Evolutionary conservation across 805 yeast genomes (phyloP), one percentile per base, ranked within the genome.

Genomic region (Ogataea haglerorum): DNA sequence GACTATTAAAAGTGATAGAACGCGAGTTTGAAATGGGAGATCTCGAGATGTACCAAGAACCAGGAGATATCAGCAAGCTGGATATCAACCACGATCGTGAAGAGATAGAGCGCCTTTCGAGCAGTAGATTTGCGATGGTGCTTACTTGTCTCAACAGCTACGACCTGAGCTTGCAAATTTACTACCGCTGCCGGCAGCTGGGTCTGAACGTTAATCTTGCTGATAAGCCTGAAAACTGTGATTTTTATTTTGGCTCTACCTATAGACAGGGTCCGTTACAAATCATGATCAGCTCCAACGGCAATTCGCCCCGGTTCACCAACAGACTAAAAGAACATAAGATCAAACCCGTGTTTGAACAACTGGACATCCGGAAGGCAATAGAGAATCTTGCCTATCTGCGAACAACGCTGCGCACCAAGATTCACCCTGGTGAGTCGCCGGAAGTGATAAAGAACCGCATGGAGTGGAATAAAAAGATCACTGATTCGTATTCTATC

Each of bases 181-280:
- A 81, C 56, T 70, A 75, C 46, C 63, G 65, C 34, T 67, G 75
- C 46, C 62, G 68, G 45, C 51, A 60, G 36, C 51, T 67, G 31
- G 63, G 78, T 42, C 49, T 87, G 58, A 76, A 78, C 18, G 87
- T 84, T 17, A 86, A 86, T 55, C 81, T 85, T 28, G 95, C 95
- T 1, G 95, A 86, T 58, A 83, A 83, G 46, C 95, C 95, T 3
- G 73, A 75, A n/a, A 65, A 78, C 45, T 86, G 95, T 65, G 95
- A 86, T 60, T 86, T 85, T 61, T 86, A 85, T 64, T 86, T 86
- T 60, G 95, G 95, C 1, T 76, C 90, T 17, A 79, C 82, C 66
- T 79, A 76, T 58, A 72, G 85, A 53, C 76, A 75, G 48, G 93
- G 90, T 12, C 76, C 80, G 12, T 64, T 86, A 36, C 93, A 85